Evolutionary conservation across 1,284 basidiomycete genomes (phyloP), one percentile per base, ranked within the genome.

Genomic region (Coniophora puteana): DNA sequence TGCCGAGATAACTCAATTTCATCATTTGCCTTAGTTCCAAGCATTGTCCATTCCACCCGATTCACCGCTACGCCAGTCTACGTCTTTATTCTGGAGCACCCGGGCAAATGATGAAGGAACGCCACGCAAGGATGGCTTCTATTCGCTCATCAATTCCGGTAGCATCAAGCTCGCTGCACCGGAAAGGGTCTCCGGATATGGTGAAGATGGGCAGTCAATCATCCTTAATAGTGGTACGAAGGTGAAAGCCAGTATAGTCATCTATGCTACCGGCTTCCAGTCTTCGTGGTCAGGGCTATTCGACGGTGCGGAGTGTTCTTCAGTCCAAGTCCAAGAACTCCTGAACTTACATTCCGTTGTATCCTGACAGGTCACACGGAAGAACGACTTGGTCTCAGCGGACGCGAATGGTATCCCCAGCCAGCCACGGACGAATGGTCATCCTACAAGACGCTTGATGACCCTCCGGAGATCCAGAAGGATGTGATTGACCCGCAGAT

Each of bases 201-300:
- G 58, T 2, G 40, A 50, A 8, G 71, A 74, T 36, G 69, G 70
- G 8, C 39, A 50, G 22, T 68, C 66, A 0, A 41, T 80, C 5
- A 17, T 64, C 0, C 57, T 79, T 14, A 57, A 51, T 17, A 61
- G 74, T 42, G 72, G 71, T 1, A 48, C 55, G 29, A 48, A 45
- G 1, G 36, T 78, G 5, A 34, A 51, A 4, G 72, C 74, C 4
- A 62, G 71, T 33, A 68, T 68, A 2, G 64, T 81, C 5, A 54
- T 81, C 2, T 65, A 81, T 1, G 72, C 67, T 1, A 80, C 80
- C 13, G 79, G 80, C 3, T 81, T 72, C 50, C 51, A 53, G 22
- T 77, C 74, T 4, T 78, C 75, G 1, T 80, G 77, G 78, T 44
- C 52, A 4, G 44, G 50, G 4, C 57, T 80, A 5, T 72, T 80